Evolutionary conservation across 305 asterid species (phyloP).

Genomic region (Fraxinus baroniana): DNA sequence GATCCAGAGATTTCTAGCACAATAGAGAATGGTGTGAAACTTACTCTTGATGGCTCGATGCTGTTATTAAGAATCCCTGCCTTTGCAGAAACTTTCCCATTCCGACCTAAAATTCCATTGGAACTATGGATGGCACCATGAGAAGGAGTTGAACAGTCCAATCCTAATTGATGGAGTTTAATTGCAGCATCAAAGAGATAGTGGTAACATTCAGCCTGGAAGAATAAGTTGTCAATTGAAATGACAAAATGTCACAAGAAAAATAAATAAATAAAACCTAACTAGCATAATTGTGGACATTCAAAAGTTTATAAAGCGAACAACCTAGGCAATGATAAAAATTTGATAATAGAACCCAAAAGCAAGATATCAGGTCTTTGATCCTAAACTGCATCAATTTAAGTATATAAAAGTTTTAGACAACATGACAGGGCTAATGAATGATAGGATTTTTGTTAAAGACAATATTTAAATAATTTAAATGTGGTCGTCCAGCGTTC

Average conservation of each 20-base stretch:
- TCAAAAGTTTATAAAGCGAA: not conserved
- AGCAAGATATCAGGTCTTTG: not conserved
- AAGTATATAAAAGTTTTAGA: not conserved
- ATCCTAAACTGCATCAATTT: not conserved
- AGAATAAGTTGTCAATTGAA: constrained; percentile 16
- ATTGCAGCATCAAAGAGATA: constrained; percentile 91
- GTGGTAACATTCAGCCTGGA: constrained; percentile 88
- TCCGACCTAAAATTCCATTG: constrained; percentile 34
- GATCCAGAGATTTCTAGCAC: constrained; percentile 6
- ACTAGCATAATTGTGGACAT: not conserved
- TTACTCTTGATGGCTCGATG: constrained; percentile 58
- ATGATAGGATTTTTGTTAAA: not conserved
- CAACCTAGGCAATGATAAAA: not conserved
- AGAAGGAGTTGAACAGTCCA: not conserved
- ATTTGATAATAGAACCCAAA: not conserved
- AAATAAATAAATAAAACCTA: not conserved
- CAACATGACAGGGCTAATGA: not conserved
- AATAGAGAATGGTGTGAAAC: constrained; percentile 13
- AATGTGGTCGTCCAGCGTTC: not conserved
- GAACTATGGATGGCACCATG: constrained; percentile 12
- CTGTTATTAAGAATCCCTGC: constrained; percentile 37
- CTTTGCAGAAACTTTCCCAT: constrained; percentile 36
- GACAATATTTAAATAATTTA: not conserved
- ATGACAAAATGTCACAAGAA: not conserved
- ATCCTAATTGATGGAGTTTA: constrained; percentile 34